Base-by-base conservation (phyloP, 108 stramenopile species). In the Nitzschia sp. region DNA sequence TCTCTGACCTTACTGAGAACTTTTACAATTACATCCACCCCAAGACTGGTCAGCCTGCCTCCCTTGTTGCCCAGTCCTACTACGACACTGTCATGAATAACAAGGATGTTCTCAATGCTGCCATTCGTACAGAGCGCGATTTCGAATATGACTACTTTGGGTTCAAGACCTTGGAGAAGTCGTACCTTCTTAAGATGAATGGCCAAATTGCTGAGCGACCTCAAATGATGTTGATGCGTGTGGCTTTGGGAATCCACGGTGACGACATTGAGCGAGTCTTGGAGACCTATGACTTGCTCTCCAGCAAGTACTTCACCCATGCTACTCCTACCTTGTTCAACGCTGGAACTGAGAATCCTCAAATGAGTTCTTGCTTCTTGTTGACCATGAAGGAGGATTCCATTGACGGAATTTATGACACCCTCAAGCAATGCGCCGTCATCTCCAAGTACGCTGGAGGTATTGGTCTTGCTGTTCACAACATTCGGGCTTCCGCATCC, bases 381-480 rank as follows among this genome's bases (percentile, higher is more conserved):
- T 73, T 97, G 44, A 78, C 85, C 55, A 96, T 94, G 92, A 98
- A 97, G 88, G 96, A 85, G 12, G 98, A 99, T 77, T 91, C 89
- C 68, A 99, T 99, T 76, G 94, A 94, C 61, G 99, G 99, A 1
- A 99, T 99, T 70, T 99, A 98, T 80, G 96, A 97, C 80, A 98
- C 99, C 0, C 88, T 99, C 73, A 97, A 98, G 88, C 86, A 92
- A 64, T 99, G 97, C 75, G 99, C 99, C 41, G 72, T 95, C 68
- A 99, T 99, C 72, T 96, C 95, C 83, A 99, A 99, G 86, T 94
- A 92, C 73, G 99, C 99, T 11, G 99, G 99, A 20, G 99, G 99
- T 39, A 99, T 99, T 72, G 99, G 99, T 25, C 68, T 99, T 50
- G 77, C 90, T 69, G 86, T 97, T 42, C 90, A 92, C 87, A 93